Conservation (phyloP, 345 rosid species). For the Cochlearia excelsa region DNA sequence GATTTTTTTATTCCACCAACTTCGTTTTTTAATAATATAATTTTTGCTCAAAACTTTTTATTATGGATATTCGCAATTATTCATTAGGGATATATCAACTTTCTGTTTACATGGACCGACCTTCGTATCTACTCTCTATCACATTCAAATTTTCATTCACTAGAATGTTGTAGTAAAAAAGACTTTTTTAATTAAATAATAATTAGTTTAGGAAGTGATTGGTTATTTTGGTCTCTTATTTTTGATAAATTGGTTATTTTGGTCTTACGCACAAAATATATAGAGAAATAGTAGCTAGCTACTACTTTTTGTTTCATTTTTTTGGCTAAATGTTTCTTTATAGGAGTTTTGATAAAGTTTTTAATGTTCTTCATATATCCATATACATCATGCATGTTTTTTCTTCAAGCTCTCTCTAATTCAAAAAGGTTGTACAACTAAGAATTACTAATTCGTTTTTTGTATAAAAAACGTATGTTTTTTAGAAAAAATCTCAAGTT, state of each 20-base stretch:
- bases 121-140: too few species aligned
- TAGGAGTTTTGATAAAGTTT: not conserved
- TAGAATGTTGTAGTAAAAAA: too few species aligned
- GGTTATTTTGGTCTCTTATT: too few species aligned
- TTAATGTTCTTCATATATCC: not conserved
- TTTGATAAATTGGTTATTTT: conserved; percentile 11
- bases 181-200: too few species aligned
- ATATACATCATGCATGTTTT: not conserved
- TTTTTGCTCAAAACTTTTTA: too few species aligned
- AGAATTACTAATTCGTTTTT: not conserved
- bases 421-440: not conserved
- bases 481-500: not conserved
- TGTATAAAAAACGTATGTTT: too few species aligned
- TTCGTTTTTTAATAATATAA: not conserved
- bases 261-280: conserved; percentile 23
- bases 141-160: too few species aligned
- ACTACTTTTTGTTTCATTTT: not conserved
- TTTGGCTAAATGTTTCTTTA: conserved; percentile 10
- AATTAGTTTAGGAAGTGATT: too few species aligned
- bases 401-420: not conserved
- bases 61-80: too few species aligned
- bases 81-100: too few species aligned
- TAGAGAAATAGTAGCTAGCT: conserved; percentile 11
- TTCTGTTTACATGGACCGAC: too few species aligned
- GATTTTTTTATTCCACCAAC: conserved; percentile 25